Conservation (phyloP, 1,139 yeast species). For the Eremothecium sinecaudum region DNA sequence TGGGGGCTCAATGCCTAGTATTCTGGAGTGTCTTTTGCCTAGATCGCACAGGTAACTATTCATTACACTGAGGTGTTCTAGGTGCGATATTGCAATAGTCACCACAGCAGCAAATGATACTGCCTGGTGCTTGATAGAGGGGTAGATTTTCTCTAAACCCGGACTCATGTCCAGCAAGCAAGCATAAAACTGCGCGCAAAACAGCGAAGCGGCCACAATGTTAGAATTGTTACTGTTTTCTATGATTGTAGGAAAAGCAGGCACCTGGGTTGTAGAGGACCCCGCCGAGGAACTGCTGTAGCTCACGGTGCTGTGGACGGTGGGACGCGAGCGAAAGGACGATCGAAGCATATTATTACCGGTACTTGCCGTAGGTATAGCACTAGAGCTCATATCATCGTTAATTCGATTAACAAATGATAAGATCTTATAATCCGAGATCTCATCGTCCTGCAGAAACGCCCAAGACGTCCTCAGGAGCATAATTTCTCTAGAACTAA, state of each 20-base stretch:
- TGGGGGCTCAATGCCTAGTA: constrained; percentile 62
- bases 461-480: constrained; percentile 36
- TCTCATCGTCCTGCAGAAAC: constrained; percentile 29
- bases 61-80: constrained; percentile 37
- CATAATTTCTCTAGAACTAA: constrained; percentile 33
- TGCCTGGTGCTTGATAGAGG: constrained; percentile 62
- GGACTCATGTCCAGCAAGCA: constrained; percentile 49
- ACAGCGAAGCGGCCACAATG: constrained; percentile 40
- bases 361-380: too few relatives aligned
- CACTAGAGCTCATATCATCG: too few relatives aligned
- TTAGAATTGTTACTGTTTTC: too few relatives aligned
- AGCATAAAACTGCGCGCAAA: constrained; percentile 55
- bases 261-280: too few relatives aligned
- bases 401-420: too few relatives aligned
- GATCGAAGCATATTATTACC: too few relatives aligned
- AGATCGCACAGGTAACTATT: constrained; percentile 54
- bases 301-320: too few relatives aligned
- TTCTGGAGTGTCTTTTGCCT: constrained; percentile 69
- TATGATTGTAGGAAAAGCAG: too few relatives aligned
- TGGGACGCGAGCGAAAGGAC: too few relatives aligned
- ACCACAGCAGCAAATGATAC: constrained; percentile 74
- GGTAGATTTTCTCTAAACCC: constrained; percentile 47
- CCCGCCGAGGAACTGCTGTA: too few relatives aligned
- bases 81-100: constrained; percentile 46
- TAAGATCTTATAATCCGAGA: too few relatives aligned